A percentile compares a stretch with the other conserved stretches of the same genome.
These are phyloP conservation scores for Nymphaea colorata DNA, from an alignment of 164 flowering plant species.

Conservation along the genomic window DNA sequence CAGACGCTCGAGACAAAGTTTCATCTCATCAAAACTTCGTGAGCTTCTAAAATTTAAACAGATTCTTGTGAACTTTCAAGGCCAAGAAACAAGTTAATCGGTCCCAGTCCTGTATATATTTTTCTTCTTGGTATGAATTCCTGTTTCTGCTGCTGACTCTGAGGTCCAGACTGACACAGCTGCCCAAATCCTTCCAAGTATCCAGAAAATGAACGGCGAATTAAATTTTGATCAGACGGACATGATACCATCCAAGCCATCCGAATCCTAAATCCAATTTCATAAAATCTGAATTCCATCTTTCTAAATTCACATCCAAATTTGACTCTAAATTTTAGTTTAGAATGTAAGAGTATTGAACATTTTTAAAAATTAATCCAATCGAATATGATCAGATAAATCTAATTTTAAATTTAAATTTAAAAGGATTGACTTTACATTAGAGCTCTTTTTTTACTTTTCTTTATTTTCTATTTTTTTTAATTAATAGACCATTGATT, in stretches of 20 bases:
- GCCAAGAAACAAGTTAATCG: conserved; percentile 74
- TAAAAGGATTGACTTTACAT: background rate
- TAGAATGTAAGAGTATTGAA: background rate
- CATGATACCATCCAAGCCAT: background rate
- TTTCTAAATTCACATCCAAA: background rate
- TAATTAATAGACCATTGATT: background rate
- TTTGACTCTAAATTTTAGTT: background rate
- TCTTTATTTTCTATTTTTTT: background rate
- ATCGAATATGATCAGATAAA: background rate
- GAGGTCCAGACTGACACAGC: conserved; percentile 2
- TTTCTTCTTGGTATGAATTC: conserved; percentile 8
- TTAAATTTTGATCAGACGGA: background rate
- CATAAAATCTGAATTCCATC: background rate
- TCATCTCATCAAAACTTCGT: no score
- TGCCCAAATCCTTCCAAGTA: background rate
- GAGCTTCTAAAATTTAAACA: conserved; percentile 45
- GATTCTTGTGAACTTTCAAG: conserved; percentile 55
- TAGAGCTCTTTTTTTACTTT: background rate
- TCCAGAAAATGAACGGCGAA: background rate
- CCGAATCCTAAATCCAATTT: background rate
- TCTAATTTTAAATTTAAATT: background rate
- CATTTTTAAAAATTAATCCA: background rate
- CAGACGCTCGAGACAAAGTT: no score
- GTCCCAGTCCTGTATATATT: conserved; percentile 32
- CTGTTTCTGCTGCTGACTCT: conserved; percentile 7